Percentiles rank a stretch among this genome's conserved stretches.
Conservation (phyloP, 1,284 basidiomycete genomes). For the Apiotrichum gamsii region DNA sequence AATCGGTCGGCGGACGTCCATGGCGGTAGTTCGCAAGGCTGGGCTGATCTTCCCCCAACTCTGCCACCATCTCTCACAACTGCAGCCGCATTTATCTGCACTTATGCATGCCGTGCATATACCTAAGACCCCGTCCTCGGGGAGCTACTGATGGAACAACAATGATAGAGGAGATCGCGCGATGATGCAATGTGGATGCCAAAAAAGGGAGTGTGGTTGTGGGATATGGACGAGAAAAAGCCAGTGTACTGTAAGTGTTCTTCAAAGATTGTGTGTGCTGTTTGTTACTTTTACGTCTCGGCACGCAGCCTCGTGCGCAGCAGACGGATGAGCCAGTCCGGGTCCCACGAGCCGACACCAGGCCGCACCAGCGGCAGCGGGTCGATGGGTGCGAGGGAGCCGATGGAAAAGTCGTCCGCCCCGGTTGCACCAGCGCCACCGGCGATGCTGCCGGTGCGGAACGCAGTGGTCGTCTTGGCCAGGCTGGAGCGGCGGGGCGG, state of each 20-base stretch:
- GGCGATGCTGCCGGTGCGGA: conserved; percentile 8
- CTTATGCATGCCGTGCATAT: too few relatives aligned
- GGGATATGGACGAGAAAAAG: background rate
- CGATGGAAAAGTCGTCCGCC: too few relatives aligned
- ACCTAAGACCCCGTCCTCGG: too few relatives aligned
- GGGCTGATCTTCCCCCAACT: too few relatives aligned
- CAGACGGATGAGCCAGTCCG: conserved; percentile 39
- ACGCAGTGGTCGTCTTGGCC: conserved; percentile 10
- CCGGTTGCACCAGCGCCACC: too few relatives aligned
- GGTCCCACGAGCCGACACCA: conserved; percentile 40
- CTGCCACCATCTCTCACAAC: too few relatives aligned
- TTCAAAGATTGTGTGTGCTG: too few relatives aligned
- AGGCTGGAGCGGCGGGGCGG: conserved; percentile 18
- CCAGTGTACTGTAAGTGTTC: background rate
- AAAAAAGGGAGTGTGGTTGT: too few relatives aligned
- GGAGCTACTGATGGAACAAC: background rate
- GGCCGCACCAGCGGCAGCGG: background rate
- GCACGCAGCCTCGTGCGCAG: conserved; percentile 22
- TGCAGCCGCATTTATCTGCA: too few relatives aligned
- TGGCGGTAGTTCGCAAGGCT: too few relatives aligned
- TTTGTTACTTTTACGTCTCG: too few relatives aligned
- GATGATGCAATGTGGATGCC: background rate
- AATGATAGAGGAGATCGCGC: background rate
- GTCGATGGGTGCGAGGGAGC: background rate
- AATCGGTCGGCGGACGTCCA: too few relatives aligned